Conservation (phyloP, 2,329 filamentous ascomycete genomes). For the Huntiella bhutanensis region DNA sequence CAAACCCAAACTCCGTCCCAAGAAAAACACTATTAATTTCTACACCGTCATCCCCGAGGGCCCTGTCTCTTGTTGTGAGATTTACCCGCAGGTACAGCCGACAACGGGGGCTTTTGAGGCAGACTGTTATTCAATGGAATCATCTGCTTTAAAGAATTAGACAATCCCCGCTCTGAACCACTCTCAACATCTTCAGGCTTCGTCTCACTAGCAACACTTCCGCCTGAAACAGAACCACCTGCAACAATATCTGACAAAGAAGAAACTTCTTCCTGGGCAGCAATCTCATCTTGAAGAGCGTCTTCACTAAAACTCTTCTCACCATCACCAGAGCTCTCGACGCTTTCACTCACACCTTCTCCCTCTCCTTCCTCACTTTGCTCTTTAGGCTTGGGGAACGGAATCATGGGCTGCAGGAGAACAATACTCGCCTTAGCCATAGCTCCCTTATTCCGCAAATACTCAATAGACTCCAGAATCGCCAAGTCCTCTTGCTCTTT, state of each 20-base stretch:
- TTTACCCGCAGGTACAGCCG: slow-evolving; percentile 19
- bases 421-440: slow-evolving; percentile 19
- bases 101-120: slow-evolving; percentile 9
- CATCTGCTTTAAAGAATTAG: slow-evolving; percentile 6
- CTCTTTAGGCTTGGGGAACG: not conserved
- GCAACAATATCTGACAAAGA: not conserved
- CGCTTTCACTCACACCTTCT: slow-evolving; percentile 7
- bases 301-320: no score
- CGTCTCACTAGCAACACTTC: slow-evolving; percentile 1
- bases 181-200: not conserved
- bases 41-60: slow-evolving; percentile 19
- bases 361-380: slow-evolving; percentile 3
- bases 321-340: not conserved
- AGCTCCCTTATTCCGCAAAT: slow-evolving; percentile 40
- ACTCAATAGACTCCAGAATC: slow-evolving; percentile 46
- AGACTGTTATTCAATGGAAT: slow-evolving; percentile 17
- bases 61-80: slow-evolving; percentile 19
- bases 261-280: not conserved
- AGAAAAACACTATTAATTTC: slow-evolving; percentile 16
- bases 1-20: not conserved
- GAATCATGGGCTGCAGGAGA: slow-evolving; percentile 6
- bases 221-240: not conserved
- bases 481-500: slow-evolving; percentile 49
- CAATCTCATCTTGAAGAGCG: no score
- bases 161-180: no score